phyloP scores from a whole-genome alignment of 139 green algal genomes.

The Closterium sp. region DNA sequence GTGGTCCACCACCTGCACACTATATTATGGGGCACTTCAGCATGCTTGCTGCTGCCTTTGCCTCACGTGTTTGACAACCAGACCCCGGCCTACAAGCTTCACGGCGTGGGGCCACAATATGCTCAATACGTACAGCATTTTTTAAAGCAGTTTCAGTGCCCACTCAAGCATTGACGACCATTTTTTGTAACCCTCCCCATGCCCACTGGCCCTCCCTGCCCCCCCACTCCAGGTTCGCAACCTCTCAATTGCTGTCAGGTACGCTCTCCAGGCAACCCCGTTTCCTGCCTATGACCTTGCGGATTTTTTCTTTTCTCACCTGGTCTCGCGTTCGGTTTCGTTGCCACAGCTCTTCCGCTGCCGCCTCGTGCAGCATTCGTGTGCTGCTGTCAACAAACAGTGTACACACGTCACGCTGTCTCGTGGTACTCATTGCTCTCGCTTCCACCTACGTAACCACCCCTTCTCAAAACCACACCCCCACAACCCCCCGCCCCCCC shows the following conservation, averaged over 20 bases:
- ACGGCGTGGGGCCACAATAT: too few species aligned
- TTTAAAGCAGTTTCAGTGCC: not conserved
- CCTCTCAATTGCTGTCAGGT: slow-evolving; percentile 29
- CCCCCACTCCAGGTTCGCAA: slow-evolving; percentile 14
- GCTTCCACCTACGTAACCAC: not conserved
- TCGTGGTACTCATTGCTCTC: not conserved
- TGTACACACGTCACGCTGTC: not conserved
- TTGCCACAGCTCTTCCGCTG: not conserved
- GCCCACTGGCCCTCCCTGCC: not conserved
- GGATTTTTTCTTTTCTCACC: not conserved
- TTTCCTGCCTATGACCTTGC: not conserved
- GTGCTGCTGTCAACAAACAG: too few species aligned
- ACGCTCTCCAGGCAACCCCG: not conserved
- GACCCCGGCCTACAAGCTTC: too few species aligned
- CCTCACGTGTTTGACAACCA: too few species aligned
- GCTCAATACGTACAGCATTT: too few species aligned
- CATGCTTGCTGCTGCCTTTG: too few species aligned
- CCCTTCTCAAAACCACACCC: not conserved
- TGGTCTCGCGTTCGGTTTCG: not conserved
- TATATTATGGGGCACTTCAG: too few species aligned
- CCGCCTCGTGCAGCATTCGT: not conserved
- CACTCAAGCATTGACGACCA: not conserved
- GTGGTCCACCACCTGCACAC: not conserved
- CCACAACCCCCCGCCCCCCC: not conserved
- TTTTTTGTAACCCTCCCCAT: too few species aligned